Evolutionary conservation across 495 filamentous ascomycete genomes (phyloP).

Genomic region (Lindgomyces ingoldianus): DNA sequence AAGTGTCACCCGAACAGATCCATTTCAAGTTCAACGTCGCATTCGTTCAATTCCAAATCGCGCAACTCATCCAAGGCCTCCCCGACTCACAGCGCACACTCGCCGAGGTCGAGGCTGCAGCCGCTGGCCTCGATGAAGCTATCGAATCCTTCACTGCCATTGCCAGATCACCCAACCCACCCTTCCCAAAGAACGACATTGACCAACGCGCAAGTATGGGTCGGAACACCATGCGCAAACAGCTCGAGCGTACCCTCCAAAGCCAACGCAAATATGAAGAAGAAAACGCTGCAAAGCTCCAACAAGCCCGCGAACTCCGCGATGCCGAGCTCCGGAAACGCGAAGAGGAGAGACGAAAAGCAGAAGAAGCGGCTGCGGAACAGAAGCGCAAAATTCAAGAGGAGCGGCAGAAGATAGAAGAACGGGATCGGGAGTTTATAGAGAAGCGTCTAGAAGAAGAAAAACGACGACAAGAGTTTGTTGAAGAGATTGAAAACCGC

Average conservation of each 20-base stretch:
- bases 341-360: constrained; percentile 69
- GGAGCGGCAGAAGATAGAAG: constrained; percentile 75
- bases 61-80: constrained; percentile 73
- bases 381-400: constrained; percentile 74
- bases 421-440: constrained; percentile 71
- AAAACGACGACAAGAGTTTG: constrained; percentile 63
- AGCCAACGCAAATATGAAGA: constrained; percentile 89
- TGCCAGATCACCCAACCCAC: constrained; percentile 77
- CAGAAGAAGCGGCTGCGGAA: constrained; percentile 66
- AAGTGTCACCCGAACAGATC: constrained; percentile 74
- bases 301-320: constrained; percentile 70
- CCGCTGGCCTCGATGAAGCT: constrained; percentile 82
- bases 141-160: constrained; percentile 81
- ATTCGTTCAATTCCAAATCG: constrained; percentile 93
- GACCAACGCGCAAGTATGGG: constrained; percentile 97
- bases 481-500: constrained; percentile 72
- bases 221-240: constrained; percentile 85
- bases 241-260: constrained; percentile 80
- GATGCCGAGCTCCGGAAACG: constrained; percentile 73
- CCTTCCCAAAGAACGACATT: constrained; percentile 84
- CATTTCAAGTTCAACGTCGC: constrained; percentile 97
- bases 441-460: constrained; percentile 74
- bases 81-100: constrained; percentile 73
- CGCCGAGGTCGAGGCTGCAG: constrained; percentile 74
- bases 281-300: constrained; percentile 81